Conservation (phyloP, 148 eudicot species). For the Vaccinium vitisidaea region DNA sequence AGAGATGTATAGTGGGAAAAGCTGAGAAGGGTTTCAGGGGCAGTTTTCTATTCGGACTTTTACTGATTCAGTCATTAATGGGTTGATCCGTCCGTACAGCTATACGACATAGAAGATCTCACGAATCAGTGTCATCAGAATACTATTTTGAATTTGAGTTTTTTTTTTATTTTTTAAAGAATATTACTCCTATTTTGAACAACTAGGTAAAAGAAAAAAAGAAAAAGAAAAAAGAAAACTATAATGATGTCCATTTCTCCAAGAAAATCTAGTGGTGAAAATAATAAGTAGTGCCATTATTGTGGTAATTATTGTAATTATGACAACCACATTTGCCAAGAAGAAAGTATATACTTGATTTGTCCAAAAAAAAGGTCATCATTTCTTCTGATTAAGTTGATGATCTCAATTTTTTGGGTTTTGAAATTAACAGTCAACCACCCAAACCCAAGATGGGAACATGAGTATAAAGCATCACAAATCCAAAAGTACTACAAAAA, state of each 20-base stretch:
- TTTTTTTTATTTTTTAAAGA: no score
- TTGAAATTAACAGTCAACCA: constrained; percentile 18
- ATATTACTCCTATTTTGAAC: no score
- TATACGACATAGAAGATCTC: constrained; percentile 10
- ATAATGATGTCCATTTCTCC: neutral
- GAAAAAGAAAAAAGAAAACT: neutral
- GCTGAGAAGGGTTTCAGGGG: constrained; percentile 22
- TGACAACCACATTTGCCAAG: constrained; percentile 13
- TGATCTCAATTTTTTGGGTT: constrained; percentile 32
- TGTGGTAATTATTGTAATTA: constrained; percentile 19
- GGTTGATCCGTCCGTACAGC: constrained; percentile 27
- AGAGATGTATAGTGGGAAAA: constrained; percentile 19
- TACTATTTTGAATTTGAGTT: no score
- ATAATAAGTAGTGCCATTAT: constrained; percentile 24
- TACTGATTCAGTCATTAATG: constrained; percentile 34
- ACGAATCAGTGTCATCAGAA: neutral
- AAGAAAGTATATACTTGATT: constrained; percentile 23
- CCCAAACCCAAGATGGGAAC: constrained; percentile 22
- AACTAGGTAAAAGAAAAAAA: neutral
- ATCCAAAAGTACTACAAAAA: no score
- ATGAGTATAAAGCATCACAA: neutral
- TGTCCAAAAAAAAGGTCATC: constrained; percentile 19
- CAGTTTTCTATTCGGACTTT: constrained; percentile 19
- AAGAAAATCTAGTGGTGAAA: neutral
- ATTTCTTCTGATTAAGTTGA: constrained; percentile 31